These are phyloP conservation scores for Cryptococcus sp. DNA, from an alignment of 1,284 basidiomycete genomes.

Conservation along the genomic window DNA sequence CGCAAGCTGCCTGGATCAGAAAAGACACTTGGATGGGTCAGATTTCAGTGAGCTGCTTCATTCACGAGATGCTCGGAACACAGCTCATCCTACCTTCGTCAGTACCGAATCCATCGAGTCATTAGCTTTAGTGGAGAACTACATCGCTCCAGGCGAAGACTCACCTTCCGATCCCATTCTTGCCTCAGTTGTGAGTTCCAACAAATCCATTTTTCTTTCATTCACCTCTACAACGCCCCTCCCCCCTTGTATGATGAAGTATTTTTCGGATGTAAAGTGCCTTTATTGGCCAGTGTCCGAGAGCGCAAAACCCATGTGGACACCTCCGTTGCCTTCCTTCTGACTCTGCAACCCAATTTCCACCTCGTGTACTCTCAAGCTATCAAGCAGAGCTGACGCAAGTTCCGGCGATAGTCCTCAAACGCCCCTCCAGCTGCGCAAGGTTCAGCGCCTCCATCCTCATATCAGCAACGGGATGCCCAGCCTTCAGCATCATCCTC, in stretches of 20 bases:
- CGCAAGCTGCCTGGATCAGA: constrained; percentile 37
- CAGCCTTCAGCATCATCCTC: constrained; percentile 10
- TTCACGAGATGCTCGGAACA: constrained; percentile 27
- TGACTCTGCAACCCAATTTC: constrained; percentile 26
- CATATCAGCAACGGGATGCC: constrained; percentile 7
- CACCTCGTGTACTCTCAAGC: background rate
- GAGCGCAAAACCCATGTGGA: constrained; percentile 55
- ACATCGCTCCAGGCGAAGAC: constrained; percentile 37
- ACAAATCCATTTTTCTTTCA: background rate
- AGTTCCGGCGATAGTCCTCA: background rate
- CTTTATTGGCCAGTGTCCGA: constrained; percentile 48
- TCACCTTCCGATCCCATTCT: constrained; percentile 44
- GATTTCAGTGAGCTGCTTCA: constrained; percentile 70
- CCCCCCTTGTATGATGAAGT: constrained; percentile 47
- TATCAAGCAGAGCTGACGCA: constrained; percentile 4
- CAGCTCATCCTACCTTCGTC: background rate
- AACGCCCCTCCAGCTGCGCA: constrained; percentile 3
- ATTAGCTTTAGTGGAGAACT: constrained; percentile 46
- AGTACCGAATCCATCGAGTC: constrained; percentile 52
- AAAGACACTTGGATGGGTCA: constrained; percentile 56
- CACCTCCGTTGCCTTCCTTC: constrained; percentile 56
- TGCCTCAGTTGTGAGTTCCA: constrained; percentile 46
- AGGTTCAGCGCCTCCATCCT: constrained; percentile 13
- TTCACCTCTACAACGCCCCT: constrained; percentile 4
- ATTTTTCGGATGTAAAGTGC: constrained; percentile 29